Percentiles rank a stretch among this genome's conserved stretches.
phyloP scores from a whole-genome alignment of 768 basidiomycete species.

The Pleurotus tuoliensis region DNA sequence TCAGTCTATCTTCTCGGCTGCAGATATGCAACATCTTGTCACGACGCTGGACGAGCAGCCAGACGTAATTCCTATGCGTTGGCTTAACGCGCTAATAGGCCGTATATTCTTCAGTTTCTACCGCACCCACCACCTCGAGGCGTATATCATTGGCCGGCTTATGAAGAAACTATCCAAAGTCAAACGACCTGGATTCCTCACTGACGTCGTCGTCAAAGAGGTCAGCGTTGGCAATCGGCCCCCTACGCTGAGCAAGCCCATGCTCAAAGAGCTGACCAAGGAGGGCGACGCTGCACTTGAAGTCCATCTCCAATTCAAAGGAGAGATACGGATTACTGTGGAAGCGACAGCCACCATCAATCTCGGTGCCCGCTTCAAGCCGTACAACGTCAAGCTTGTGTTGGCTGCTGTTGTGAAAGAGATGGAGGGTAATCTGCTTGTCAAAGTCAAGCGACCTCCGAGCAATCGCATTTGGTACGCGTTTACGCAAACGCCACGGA shows the following conservation, averaged over 20 bases:
- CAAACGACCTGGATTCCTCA: conserved; percentile 82
- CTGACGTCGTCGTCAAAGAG: conserved; percentile 82
- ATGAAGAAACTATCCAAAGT: conserved; percentile 95
- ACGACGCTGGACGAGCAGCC: conserved; percentile 87
- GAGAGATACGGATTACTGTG: conserved; percentile 85
- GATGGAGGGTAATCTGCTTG: conserved; percentile 84
- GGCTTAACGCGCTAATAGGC: conserved; percentile 93
- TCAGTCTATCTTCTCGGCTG: conserved; percentile 60
- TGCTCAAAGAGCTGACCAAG: conserved; percentile 95
- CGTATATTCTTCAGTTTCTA: conserved; percentile 92
- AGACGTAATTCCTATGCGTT: conserved; percentile 95
- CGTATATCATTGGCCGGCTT: conserved; percentile 78
- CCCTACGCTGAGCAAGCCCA: conserved; percentile 91
- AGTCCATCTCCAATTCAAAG: conserved; percentile 78
- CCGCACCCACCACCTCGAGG: conserved; percentile 76
- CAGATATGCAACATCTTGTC: conserved; percentile 82
- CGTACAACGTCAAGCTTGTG: conserved; percentile 86
- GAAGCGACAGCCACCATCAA: conserved; percentile 88
- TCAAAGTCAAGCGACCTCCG: conserved; percentile 93
- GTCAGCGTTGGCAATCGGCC: conserved; percentile 83
- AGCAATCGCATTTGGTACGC: conserved; percentile 95
- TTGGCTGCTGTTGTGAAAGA: conserved; percentile 86
- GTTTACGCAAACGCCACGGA: conserved; percentile 85
- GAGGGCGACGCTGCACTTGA: conserved; percentile 93
- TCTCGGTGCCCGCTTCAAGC: conserved; percentile 79